phyloP scores from a whole-genome alignment of 2,329 filamentous ascomycete genomes.

The Aspergillus pseudoglaucus region DNA sequence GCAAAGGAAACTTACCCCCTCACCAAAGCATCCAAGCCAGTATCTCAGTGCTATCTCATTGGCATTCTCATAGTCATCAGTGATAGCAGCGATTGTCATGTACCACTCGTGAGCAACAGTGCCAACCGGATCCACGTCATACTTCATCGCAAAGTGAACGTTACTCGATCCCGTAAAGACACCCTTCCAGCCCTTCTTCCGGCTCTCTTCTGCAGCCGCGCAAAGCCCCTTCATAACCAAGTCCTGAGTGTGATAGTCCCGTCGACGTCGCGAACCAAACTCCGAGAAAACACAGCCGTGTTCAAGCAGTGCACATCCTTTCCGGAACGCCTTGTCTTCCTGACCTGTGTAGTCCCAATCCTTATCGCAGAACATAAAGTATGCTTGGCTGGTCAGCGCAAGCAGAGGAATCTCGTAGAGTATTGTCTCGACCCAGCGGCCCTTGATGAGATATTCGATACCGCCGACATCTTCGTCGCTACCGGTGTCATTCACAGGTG shows the following conservation, averaged over 20 bases:
- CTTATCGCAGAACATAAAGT: constrained; percentile 91
- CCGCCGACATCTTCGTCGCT: constrained; percentile 64
- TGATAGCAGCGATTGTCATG: constrained; percentile 94
- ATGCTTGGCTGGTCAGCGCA: constrained; percentile 87
- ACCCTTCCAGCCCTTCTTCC: constrained; percentile 59
- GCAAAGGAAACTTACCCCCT: constrained; percentile 46
- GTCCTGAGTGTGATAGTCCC: constrained; percentile 93
- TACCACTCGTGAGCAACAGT: constrained; percentile 98
- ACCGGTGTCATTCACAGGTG: constrained; percentile 49
- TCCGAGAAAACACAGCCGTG: constrained; percentile 86
- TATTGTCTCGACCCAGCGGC: constrained; percentile 89
- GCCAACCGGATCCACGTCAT: constrained; percentile 74
- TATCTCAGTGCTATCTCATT: constrained; percentile 78
- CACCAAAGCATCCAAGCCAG: constrained; percentile 88
- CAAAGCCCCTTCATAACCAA: constrained; percentile 83
- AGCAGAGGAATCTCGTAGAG: constrained; percentile 95
- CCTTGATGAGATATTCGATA: constrained; percentile 68
- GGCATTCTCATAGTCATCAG: constrained; percentile 73
- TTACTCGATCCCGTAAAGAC: constrained; percentile 87
- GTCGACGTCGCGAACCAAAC: constrained; percentile 80
- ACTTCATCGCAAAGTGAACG: constrained; percentile 93
- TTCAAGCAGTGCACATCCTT: constrained; percentile 70
- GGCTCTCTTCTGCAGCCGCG: constrained; percentile 65
- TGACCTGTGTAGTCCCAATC: constrained; percentile 89
- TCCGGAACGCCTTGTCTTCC: constrained; percentile 74